phyloP scores from a whole-genome alignment of 2,329 filamentous ascomycete genomes.

The Sporothrix brasiliensis region DNA sequence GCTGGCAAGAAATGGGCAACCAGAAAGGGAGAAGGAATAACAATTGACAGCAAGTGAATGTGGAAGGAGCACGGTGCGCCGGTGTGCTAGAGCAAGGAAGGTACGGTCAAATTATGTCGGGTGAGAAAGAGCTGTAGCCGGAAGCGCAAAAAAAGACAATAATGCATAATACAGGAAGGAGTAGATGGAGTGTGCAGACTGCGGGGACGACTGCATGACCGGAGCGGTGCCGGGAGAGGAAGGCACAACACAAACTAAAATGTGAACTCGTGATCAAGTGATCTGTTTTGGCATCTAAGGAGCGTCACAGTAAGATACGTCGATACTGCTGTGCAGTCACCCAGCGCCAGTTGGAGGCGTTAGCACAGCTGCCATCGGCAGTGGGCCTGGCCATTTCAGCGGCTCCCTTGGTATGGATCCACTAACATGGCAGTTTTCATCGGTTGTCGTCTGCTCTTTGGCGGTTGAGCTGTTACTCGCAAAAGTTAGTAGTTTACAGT shows the following conservation, averaged over 20 bases:
- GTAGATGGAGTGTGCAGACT: neutral
- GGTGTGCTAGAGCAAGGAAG: neutral
- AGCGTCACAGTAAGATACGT: too few species aligned
- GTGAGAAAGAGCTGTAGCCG: neutral
- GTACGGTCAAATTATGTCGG: neutral
- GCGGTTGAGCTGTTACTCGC: too few species aligned
- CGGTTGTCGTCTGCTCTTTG: too few species aligned
- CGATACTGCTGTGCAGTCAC: too few species aligned
- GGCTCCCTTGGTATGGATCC: too few species aligned
- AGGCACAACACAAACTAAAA: constrained; percentile 21
- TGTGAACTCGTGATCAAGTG: constrained; percentile 16
- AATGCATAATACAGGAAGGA: neutral
- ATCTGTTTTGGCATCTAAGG: neutral
- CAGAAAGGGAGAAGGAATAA: neutral
- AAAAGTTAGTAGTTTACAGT: too few species aligned
- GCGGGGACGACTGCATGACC: neutral
- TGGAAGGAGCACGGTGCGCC: neutral
- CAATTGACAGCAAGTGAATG: neutral
- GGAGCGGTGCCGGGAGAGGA: constrained; percentile 18
- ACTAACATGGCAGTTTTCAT: too few species aligned
- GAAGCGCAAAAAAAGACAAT: neutral
- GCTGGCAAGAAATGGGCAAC: neutral
- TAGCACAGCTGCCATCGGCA: too few species aligned
- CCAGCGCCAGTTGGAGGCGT: too few species aligned
- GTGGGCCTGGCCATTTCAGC: too few species aligned